Evolutionary conservation across 345 rosid genomes (phyloP), one percentile per base, ranked within the genome.

Genomic region (Physaria fendleri): DNA sequence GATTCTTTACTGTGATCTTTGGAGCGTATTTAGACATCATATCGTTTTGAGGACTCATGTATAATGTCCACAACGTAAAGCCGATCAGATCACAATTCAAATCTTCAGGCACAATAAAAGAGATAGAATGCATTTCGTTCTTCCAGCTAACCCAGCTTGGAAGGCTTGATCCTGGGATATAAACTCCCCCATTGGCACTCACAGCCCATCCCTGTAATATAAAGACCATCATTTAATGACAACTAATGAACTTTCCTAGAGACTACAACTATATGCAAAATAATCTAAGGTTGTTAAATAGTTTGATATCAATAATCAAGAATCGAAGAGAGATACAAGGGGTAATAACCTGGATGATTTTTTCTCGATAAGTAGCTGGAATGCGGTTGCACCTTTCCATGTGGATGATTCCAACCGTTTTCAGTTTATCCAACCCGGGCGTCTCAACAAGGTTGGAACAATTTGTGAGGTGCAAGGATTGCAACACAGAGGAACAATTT

Each of bases 311-410:
- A 55, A 55, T 32, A 55, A 53, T 21, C 16, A 21, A 1, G 18
- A 27, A 23, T 2, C 16, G 25, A 15, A 45, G 34, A 45, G 16
- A 11, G 34, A 17, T 37, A 14, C n/a, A n/a, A n/a, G n/a, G n/a
- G n/a, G n/a, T n/a, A n/a, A n/a, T n/a, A n/a, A 51, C 68, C 60
- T 64, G 43, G 60, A 64, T 64, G 53, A 64, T 42, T 4, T 4
- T 52, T 23, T 52, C 68, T 42, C 25, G 1, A n/a, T 32, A 5
- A 4, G 33, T 4, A 37, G 1, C 22, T 27, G 63, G 0, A 9
- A 65, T 27, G 2, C 29, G 7, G 23, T 8, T 65, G 56, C 70
- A 65, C 70, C 55, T 65, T 55, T 65, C 70, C 62, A 56, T 65
- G 23, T 56, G 71, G 49, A 56, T 56, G 43, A 23, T 6, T 11